Evolutionary conservation across 2,329 filamentous ascomycete species (phyloP).

Genomic region (Penicillium oxalicum): DNA sequence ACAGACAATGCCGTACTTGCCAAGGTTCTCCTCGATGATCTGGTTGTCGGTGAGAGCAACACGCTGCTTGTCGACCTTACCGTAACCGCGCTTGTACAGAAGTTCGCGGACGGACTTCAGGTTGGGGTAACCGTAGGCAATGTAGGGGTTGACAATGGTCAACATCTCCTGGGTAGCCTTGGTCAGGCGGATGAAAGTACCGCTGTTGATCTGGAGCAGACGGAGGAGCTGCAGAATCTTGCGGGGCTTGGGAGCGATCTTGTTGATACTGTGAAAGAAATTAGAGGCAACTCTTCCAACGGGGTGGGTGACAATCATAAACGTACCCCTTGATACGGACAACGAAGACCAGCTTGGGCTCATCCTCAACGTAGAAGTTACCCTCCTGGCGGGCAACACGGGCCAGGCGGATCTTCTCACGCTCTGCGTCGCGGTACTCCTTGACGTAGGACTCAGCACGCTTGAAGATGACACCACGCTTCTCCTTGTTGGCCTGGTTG

Average conservation of each 20-base stretch:
- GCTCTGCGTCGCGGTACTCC: conserved; percentile 98
- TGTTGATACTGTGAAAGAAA: conserved; percentile 80
- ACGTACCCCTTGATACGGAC: conserved; percentile 94
- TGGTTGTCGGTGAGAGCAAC: conserved; percentile 94
- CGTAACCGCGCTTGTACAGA: conserved; percentile 99
- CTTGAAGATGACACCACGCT: conserved; percentile 99
- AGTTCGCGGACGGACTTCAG: conserved; percentile 98
- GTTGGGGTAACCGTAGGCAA: conserved; percentile 99
- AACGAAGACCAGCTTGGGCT: conserved; percentile 95
- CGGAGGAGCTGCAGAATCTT: conserved; percentile 99
- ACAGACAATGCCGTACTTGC: conserved; percentile 98
- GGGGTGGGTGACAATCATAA: too few relatives aligned
- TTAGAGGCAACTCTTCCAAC: too few relatives aligned
- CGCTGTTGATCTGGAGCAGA: conserved; percentile 99
- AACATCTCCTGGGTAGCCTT: conserved; percentile 98
- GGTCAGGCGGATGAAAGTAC: conserved; percentile 94
- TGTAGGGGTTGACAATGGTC: conserved; percentile 97
- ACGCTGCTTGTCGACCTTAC: conserved; percentile 98
- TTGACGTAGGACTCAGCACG: conserved; percentile 99
- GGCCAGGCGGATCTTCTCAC: conserved; percentile 91
- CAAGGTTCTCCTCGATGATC: conserved; percentile 92
- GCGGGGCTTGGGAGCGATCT: conserved; percentile 99
- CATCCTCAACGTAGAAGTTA: conserved; percentile 87
- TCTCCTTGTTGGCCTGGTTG: conserved; percentile 89
- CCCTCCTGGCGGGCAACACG: conserved; percentile 88